Percentiles rank a stretch among this genome's conserved stretches.
Conservation (phyloP, 768 basidiomycete genomes). For the Sarcomyxa edulis region DNA sequence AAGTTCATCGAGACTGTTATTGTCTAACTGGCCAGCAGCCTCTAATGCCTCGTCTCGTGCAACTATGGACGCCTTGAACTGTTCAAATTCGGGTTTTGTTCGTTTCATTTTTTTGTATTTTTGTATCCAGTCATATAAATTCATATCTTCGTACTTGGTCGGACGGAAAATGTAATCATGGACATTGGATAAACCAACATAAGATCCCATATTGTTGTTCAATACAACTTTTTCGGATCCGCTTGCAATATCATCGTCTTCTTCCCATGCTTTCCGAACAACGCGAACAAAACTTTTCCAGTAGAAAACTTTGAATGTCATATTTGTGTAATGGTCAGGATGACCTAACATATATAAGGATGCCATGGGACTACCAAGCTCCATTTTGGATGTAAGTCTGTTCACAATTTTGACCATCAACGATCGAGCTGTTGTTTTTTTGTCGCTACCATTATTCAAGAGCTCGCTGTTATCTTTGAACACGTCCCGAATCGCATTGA, state of each 20-base stretch:
- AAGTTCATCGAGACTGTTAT: no score
- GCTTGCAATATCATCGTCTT: constrained; percentile 4
- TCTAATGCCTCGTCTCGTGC: no score
- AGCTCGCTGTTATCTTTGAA: constrained; percentile 18
- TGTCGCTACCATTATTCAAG: constrained; percentile 3
- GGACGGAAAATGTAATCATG: constrained; percentile 23
- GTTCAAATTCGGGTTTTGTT: background rate
- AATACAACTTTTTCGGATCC: constrained; percentile 14
- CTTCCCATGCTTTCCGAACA: constrained; percentile 9
- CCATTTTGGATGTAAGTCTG: constrained; percentile 18
- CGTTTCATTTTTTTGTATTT: background rate
- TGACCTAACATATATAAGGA: constrained; percentile 18
- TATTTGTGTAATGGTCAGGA: constrained; percentile 26
- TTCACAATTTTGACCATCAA: constrained; percentile 24
- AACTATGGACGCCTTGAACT: no score
- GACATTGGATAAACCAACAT: constrained; percentile 15
- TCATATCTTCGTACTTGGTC: constrained; percentile 11
- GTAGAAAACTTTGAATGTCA: constrained; percentile 14
- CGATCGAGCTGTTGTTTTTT: constrained; percentile 12
- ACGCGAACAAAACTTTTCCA: constrained; percentile 13
- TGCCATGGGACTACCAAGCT: constrained; percentile 24
- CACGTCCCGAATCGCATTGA: constrained; percentile 19
- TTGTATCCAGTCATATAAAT: constrained; percentile 23
- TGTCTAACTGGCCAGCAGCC: no score
- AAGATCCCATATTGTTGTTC: constrained; percentile 10